These are phyloP conservation scores for Hyphodiscus sp. DNA, from an alignment of 2,329 filamentous ascomycete genomes.

Conservation along the genomic window DNA sequence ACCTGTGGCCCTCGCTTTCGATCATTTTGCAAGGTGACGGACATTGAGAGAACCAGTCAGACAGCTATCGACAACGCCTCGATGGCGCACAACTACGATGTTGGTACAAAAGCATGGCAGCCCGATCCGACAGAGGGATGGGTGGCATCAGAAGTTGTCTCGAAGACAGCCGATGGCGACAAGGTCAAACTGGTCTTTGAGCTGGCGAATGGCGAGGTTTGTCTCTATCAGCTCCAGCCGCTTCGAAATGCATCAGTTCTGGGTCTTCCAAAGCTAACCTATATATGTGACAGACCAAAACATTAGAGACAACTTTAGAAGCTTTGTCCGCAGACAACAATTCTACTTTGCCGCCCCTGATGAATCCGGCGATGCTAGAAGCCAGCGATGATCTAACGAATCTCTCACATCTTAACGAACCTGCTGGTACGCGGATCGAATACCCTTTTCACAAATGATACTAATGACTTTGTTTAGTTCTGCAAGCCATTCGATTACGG, in stretches of 20 bases:
- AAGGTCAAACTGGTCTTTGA: slow-evolving; percentile 85
- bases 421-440: slow-evolving; percentile 62
- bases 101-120: slow-evolving; percentile 97
- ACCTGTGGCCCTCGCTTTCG: slow-evolving; percentile 16
- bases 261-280: slow-evolving; percentile 22
- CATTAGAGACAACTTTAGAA: slow-evolving; percentile 67
- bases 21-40: slow-evolving; percentile 17
- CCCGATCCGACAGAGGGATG: slow-evolving; percentile 93
- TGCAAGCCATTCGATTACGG: slow-evolving; percentile 94
- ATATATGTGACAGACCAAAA: slow-evolving; percentile 56
- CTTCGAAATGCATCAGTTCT: background rate
- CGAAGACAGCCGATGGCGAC: slow-evolving; percentile 75
- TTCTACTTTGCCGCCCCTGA: slow-evolving; percentile 77
- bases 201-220: slow-evolving; percentile 88
- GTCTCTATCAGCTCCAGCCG: slow-evolving; percentile 19
- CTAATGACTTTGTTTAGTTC: slow-evolving; percentile 49
- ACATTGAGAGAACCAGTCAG: slow-evolving; percentile 13
- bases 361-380: slow-evolving; percentile 98
- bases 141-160: slow-evolving; percentile 90
- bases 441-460: background rate
- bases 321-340: slow-evolving; percentile 73
- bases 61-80: slow-evolving; percentile 18
- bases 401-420: slow-evolving; percentile 95
- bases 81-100: slow-evolving; percentile 93
- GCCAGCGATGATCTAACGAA: slow-evolving; percentile 98